These are phyloP conservation scores for Penicillium bovifimosum DNA, from an alignment of 495 filamentous ascomycete genomes.

Conservation along the genomic window DNA sequence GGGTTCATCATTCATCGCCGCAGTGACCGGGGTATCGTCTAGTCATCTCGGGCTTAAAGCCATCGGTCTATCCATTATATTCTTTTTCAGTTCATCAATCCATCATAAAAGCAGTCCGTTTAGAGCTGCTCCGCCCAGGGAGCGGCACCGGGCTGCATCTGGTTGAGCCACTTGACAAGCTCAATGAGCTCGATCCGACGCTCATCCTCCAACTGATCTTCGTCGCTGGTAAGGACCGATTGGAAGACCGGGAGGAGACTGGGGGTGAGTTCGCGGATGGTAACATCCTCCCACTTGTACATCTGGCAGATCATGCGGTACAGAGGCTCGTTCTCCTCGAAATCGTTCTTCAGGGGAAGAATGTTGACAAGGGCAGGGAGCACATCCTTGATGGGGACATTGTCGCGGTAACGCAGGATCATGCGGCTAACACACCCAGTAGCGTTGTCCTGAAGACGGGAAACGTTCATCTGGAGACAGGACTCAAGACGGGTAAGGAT, in stretches of 20 bases:
- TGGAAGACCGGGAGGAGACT: slow-evolving; percentile 75
- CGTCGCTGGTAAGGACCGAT: slow-evolving; percentile 68
- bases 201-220: slow-evolving; percentile 79
- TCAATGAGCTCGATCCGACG: slow-evolving; percentile 64
- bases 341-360: slow-evolving; percentile 89
- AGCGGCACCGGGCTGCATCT: slow-evolving; percentile 43
- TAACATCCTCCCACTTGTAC: slow-evolving; percentile 68
- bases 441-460: slow-evolving; percentile 84
- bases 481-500: slow-evolving; percentile 82
- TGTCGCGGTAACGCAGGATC: slow-evolving; percentile 76
- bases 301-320: slow-evolving; percentile 82
- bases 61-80: slow-evolving; percentile 40
- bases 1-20: slow-evolving; percentile 35
- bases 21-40: slow-evolving; percentile 41
- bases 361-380: slow-evolving; percentile 73
- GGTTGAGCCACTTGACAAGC: slow-evolving; percentile 66
- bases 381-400: slow-evolving; percentile 72
- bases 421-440: slow-evolving; percentile 89
- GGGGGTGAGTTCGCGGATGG: slow-evolving; percentile 68
- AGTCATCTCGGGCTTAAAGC: slow-evolving; percentile 30
- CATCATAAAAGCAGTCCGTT: slow-evolving; percentile 10
- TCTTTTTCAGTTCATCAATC: slow-evolving; percentile 24
- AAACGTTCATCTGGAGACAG: slow-evolving; percentile 66
- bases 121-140: slow-evolving; percentile 44
- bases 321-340: slow-evolving; percentile 90